Evolutionary conservation across 139 green algal genomes (phyloP), one percentile per base, ranked within the genome.

Genomic region (Chlorella vulgaris): DNA sequence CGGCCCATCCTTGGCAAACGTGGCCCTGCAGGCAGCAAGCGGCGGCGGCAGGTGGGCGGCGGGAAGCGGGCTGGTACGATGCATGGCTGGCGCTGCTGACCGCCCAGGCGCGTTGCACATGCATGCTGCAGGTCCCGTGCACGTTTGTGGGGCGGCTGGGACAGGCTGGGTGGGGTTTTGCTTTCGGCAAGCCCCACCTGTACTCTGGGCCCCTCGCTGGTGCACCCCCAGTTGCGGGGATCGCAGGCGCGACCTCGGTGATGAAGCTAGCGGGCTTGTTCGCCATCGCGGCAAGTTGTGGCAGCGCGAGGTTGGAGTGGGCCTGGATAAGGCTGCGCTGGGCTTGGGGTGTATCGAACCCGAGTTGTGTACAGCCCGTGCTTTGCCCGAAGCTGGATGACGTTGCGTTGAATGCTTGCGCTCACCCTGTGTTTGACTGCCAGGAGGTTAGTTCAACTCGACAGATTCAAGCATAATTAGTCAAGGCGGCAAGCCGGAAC

Each of bases 1-100:
- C 33, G 89, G 91, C 29, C 84, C 88, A 50, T 95, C 92, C 68
- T 93, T 93, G 24, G 87, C 87, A 36, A 87, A 63, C 4, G 36
- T 40, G 26, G 70, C 55, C 69, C 83, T 87, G 76, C 73, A 43
- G 71, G 1, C 31, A 42, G 33, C 18, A 31, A 2, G 71, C 36
- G 55, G 31, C 26, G 28, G 38, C 47, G 2, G 38, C 47, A 58
- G 39, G 1, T 18, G 58, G n/a, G n/a, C 38, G 29, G 13, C 51
- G 15, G 70, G 13, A 31, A 22, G 24, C 31, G 22, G 31, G 26
- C 21, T 13, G 42, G 42, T 5, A 31, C 42, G n/a, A 42, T n/a
- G 42, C 26, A 24, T 28, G 69, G 69, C 43, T 51, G 69, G 42
- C 13, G 69, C 69, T 31, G n/a, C 31, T 8, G 3, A 28, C 69